Conservation (phyloP, 2,329 filamentous ascomycete genomes). For the Fusarium temperatum region DNA sequence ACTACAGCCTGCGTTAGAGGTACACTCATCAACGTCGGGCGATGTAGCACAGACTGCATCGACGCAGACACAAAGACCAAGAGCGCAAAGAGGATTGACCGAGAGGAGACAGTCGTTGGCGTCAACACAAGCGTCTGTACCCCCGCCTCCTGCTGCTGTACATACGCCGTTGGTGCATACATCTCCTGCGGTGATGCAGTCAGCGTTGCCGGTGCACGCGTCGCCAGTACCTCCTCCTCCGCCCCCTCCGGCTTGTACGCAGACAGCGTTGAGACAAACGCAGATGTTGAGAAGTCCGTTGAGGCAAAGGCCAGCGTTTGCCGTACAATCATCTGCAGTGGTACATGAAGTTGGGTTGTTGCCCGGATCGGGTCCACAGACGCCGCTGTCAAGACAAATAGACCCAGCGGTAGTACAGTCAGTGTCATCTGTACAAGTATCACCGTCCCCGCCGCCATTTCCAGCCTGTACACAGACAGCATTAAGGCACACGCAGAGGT, state of each 20-base stretch:
- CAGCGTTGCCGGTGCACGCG: neutral
- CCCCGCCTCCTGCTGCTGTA: neutral
- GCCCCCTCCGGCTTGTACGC: neutral
- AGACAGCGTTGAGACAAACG: neutral
- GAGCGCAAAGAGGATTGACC: conserved; percentile 2
- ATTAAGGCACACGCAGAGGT: neutral
- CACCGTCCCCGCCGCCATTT: neutral
- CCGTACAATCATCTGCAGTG: neutral
- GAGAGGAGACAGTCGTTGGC: conserved; percentile 12
- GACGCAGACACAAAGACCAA: conserved; percentile 16
- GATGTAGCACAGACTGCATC: neutral
- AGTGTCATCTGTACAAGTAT: neutral
- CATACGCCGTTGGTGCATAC: neutral
- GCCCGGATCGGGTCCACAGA: neutral
- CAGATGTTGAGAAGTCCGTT: neutral
- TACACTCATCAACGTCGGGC: neutral
- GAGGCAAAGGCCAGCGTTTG: neutral
- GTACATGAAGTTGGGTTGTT: neutral
- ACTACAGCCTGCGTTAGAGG: neutral
- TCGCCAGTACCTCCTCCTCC: neutral
- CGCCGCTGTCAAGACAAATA: neutral
- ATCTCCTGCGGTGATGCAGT: neutral
- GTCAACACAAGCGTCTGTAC: neutral
- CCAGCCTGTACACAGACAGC: neutral
- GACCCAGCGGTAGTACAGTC: neutral